These are phyloP conservation scores for Blastomyces gilchristii DNA, from an alignment of 2,329 filamentous ascomycete genomes.

Conservation along the genomic window DNA sequence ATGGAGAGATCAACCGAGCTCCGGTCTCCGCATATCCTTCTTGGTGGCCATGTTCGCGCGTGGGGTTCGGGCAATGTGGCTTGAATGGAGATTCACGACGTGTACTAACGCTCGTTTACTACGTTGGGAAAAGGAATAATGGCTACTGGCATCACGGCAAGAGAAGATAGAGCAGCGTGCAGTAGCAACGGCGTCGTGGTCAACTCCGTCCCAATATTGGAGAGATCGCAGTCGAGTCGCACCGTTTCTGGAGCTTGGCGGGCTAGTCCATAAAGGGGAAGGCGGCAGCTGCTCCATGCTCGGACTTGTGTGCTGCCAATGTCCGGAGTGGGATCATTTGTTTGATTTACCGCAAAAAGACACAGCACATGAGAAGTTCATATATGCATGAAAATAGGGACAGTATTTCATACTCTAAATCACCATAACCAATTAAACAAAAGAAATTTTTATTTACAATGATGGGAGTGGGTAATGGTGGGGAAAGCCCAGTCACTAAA, in stretches of 20 bases:
- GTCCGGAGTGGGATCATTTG: not conserved
- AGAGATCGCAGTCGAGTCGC: not conserved
- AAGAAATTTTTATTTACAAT: constrained; percentile 6
- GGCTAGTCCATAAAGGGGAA: not conserved
- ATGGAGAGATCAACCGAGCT: constrained; percentile 51
- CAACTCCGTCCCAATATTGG: not conserved
- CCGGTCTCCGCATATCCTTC: constrained; percentile 65
- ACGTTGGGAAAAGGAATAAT: not conserved
- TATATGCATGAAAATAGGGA: not conserved
- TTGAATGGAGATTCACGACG: not conserved
- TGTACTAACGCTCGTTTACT: not conserved
- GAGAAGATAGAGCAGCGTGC: not conserved
- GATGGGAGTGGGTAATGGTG: not conserved
- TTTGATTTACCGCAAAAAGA: not conserved
- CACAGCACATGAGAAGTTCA: not conserved
- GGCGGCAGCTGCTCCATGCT: not conserved
- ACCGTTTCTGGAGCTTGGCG: not conserved
- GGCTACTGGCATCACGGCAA: not conserved
- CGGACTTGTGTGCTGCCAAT: not conserved
- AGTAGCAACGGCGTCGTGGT: not conserved
- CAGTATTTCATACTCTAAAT: constrained; percentile 3
- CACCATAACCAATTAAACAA: not conserved
- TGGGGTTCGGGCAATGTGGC: not conserved
- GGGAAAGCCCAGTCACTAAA: not conserved
- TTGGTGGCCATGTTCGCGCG: constrained; percentile 50